A percentile compares a stretch with the other conserved stretches of the same genome.
phyloP scores from a whole-genome alignment of 192 early-diverging fungal species.

The Pecoramyces ruminantium region DNA sequence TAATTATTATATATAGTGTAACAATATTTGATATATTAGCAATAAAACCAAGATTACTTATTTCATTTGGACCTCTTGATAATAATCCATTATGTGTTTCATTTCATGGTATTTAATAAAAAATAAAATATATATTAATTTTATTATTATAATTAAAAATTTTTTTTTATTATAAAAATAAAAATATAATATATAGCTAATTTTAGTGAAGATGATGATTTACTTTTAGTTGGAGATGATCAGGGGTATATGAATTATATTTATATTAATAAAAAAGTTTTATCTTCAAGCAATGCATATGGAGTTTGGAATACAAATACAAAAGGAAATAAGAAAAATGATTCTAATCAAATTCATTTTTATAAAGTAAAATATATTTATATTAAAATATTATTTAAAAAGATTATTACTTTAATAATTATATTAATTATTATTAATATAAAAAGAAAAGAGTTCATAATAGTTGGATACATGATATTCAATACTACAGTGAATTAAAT shows the following conservation, averaged over 20 bases:
- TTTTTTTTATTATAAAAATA: neutral
- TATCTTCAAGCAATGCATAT: neutral
- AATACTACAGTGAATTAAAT: conserved; percentile 42
- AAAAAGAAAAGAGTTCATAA: conserved; percentile 38
- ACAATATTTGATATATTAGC: conserved; percentile 38
- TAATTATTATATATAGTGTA: neutral
- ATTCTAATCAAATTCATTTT: neutral
- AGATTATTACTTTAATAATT: too few species aligned
- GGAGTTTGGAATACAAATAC: neutral
- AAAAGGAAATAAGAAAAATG: neutral
- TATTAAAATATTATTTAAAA: too few species aligned
- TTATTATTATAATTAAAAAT: neutral
- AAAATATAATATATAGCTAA: conserved; percentile 7
- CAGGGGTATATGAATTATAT: conserved; percentile 37
- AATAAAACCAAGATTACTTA: conserved; percentile 33
- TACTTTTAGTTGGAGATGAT: conserved; percentile 42
- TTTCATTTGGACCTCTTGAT: conserved; percentile 29
- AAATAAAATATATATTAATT: too few species aligned
- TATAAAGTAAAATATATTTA: neutral
- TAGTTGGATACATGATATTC: conserved; percentile 40
- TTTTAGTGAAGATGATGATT: conserved; percentile 30
- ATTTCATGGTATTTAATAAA: conserved; percentile 12
- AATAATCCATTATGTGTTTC: conserved; percentile 38
- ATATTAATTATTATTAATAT: too few species aligned
- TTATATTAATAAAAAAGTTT: conserved; percentile 5